Evolutionary conservation across 1,284 basidiomycete species (phyloP).

Genomic region (Irpex rosettiformis): DNA sequence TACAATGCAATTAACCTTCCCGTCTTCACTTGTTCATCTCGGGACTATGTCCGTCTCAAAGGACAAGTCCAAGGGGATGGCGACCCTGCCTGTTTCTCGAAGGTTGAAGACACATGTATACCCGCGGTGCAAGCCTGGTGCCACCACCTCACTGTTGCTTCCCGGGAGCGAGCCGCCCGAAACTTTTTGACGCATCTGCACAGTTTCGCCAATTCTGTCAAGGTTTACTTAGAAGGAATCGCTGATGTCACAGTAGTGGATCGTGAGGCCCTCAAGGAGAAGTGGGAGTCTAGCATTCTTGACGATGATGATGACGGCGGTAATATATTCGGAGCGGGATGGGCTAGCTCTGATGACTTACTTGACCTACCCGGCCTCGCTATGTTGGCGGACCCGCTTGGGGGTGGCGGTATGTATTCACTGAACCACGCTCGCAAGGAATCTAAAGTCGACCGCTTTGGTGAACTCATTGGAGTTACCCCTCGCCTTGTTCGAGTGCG

Average conservation of each 20-base stretch:
- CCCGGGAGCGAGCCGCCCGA: slow-evolving; percentile 50
- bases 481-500: slow-evolving; percentile 42
- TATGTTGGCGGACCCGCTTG: slow-evolving; percentile 20
- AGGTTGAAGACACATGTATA: slow-evolving; percentile 50
- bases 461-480: slow-evolving; percentile 42
- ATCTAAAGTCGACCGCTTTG: slow-evolving; percentile 40
- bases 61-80: slow-evolving; percentile 59
- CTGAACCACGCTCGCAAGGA: slow-evolving; percentile 29
- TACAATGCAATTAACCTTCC: slow-evolving; percentile 57
- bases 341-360: slow-evolving; percentile 23
- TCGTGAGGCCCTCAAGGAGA: slow-evolving; percentile 38
- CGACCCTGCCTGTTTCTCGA: slow-evolving; percentile 51
- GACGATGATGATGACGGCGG: slow-evolving; percentile 17
- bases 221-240: not conserved
- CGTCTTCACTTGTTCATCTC: slow-evolving; percentile 58
- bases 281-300: slow-evolving; percentile 44
- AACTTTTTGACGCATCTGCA: slow-evolving; percentile 47
- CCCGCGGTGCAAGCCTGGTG: slow-evolving; percentile 59
- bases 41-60: slow-evolving; percentile 56
- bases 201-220: not conserved
- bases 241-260: not conserved
- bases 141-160: slow-evolving; percentile 48
- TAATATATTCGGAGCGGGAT: slow-evolving; percentile 4
- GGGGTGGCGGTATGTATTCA: slow-evolving; percentile 28
- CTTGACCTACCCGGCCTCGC: slow-evolving; percentile 30